A percentile compares a stretch with the other conserved stretches of the same genome.
phyloP scores from a whole-genome alignment of 2,329 filamentous ascomycete species.

The Pseudopyrenochaeta lycopersici region DNA sequence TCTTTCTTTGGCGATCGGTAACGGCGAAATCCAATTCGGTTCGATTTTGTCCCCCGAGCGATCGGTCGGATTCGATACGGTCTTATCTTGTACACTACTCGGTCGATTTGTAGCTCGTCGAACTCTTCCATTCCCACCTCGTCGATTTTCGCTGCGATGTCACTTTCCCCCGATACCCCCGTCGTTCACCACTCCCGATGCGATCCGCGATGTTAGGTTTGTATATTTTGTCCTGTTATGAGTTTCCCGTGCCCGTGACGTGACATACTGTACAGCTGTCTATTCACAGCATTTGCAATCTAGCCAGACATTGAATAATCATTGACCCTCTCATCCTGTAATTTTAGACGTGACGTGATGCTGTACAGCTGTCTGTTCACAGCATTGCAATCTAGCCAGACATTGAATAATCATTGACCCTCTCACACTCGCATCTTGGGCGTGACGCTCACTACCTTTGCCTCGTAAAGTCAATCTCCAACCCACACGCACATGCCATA shows the following conservation, averaged over 20 bases:
- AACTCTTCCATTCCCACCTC: conserved; percentile 29
- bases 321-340: too few relatives aligned
- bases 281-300: not conserved
- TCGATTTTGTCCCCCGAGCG: conserved; percentile 21
- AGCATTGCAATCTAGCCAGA: not conserved
- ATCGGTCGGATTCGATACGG: not conserved
- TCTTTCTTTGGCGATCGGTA: conserved; percentile 46
- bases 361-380: not conserved
- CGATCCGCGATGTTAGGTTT: conserved; percentile 18
- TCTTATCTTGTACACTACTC: conserved; percentile 48
- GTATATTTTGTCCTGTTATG: conserved; percentile 12
- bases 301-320: too few relatives aligned
- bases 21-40: conserved; percentile 46
- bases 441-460: too few relatives aligned
- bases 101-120: conserved; percentile 46
- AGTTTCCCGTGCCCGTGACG: conserved; percentile 18
- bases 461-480: conserved; percentile 11
- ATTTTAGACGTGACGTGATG: conserved; percentile 11
- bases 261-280: not conserved
- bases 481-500: conserved; percentile 33
- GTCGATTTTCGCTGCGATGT: conserved; percentile 13
- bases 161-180: conserved; percentile 13
- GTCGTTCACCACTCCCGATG: conserved; percentile 10
- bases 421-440: too few relatives aligned
- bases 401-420: too few relatives aligned